phyloP scores from a whole-genome alignment of 305 asterid species.

The Coffea humblotiana region DNA sequence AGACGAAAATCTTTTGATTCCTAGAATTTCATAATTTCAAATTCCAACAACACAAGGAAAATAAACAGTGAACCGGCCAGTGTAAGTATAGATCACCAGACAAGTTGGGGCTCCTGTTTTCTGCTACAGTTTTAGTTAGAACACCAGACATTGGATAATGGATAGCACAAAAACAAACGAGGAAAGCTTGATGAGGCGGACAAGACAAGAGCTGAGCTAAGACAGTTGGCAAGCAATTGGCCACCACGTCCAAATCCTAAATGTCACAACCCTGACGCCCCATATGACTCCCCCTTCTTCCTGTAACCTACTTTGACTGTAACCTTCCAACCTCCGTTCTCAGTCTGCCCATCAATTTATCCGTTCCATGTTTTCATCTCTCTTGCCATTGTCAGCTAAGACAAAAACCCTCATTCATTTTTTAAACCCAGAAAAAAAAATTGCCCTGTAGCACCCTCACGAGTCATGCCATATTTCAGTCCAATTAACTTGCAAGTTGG shows the following conservation, averaged over 20 bases:
- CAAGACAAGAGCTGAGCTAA: neutral
- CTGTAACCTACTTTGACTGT: constrained; percentile 13
- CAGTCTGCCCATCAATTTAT: neutral
- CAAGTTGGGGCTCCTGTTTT: neutral
- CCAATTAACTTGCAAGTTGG: neutral
- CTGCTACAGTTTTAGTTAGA: neutral
- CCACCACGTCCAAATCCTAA: constrained; percentile 18
- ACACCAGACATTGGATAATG: neutral
- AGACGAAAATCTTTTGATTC: neutral
- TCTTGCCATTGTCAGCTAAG: neutral
- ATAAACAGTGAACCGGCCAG: no score
- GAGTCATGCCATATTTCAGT: neutral
- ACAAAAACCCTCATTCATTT: neutral
- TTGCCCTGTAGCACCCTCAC: neutral
- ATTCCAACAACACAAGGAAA: neutral
- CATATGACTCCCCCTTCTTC: neutral
- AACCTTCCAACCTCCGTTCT: constrained; percentile 9
- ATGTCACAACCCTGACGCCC: constrained; percentile 22
- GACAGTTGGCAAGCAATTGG: constrained; percentile 35
- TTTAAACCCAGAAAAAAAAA: no score
- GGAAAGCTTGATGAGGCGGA: neutral
- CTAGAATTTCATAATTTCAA: no score
- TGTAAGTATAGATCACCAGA: neutral
- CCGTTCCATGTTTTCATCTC: neutral
- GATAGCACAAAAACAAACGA: neutral